Percentiles rank a stretch among this genome's conserved stretches.
phyloP scores from a whole-genome alignment of 306 rosid genomes.

The Cucumis cinereus region DNA sequence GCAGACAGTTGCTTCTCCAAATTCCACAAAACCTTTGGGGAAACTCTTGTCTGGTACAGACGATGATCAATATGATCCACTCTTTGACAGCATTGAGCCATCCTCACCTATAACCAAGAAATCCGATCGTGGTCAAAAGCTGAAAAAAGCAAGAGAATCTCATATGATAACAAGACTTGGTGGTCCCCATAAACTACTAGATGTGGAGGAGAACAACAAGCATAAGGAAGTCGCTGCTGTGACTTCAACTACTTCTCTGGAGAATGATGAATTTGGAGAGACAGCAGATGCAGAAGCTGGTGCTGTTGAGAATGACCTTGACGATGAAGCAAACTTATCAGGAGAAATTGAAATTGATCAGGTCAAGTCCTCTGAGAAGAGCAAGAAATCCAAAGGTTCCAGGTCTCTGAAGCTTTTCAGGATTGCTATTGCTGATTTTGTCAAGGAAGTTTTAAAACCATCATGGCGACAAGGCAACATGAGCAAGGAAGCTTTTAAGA shows the following conservation, averaged over 20 bases:
- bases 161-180: conserved; percentile 33
- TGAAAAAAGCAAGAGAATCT: conserved; percentile 44
- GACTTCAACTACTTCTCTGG: conserved; percentile 65
- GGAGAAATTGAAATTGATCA: conserved; percentile 68
- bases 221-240: conserved; percentile 39
- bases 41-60: conserved; percentile 37
- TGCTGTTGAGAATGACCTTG: conserved; percentile 64
- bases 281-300: conserved; percentile 88
- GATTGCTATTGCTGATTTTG: conserved; percentile 82
- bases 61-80: conserved; percentile 79
- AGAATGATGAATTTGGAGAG: conserved; percentile 81
- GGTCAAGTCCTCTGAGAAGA: conserved; percentile 56
- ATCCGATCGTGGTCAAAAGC: conserved; percentile 33
- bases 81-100: conserved; percentile 78
- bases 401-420: conserved; percentile 74
- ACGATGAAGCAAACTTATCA: conserved; percentile 26
- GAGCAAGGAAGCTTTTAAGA: conserved; percentile 98
- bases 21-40: conserved; percentile 36
- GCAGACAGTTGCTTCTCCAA: conserved; percentile 42
- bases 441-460: conserved; percentile 85
- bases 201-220: conserved; percentile 46
- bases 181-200: conserved; percentile 40
- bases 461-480: conserved; percentile 98
- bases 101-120: conserved; percentile 36
- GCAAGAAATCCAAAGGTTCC: conserved; percentile 68